Base-by-base conservation (phyloP, 805 yeast genomes). In the Myxozyma vanderwaltii region DNA sequence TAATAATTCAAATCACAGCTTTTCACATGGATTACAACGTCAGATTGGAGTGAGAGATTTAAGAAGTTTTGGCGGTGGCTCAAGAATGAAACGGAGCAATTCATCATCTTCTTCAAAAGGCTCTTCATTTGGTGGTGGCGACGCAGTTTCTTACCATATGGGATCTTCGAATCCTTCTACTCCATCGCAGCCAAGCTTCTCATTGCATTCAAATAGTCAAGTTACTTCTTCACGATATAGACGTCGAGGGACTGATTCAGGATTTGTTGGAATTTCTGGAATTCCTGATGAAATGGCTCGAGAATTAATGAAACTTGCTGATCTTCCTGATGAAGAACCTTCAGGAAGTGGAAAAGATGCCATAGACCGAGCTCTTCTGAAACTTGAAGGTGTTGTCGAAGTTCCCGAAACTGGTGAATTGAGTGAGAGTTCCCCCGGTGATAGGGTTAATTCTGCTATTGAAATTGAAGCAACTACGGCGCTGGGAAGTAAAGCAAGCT, bases 301-400 rank as follows among this genome's bases (percentile, higher is more conserved):
- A n/a, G 63, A 62, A 51, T 15, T 88, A 47, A 87, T 86, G 43
- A 89, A 86, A 68, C 78, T 91, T 49, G 95, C 95, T 0, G 87
- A 88, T 4, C 83, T 91, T 51, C 92, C 97, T 0, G 97, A 92
- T 71, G 91, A 86, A 48, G 79, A 85, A 0, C 75, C 81, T 43
- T 82, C 79, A 29, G 82, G 80, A 17, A 88, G 89, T 17, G 47
- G n/a, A 13, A 40, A 36, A 17, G 62, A 58, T 72, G 82, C 84
- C 48, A 43, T 62, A 12, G 43, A 39, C 12, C 27, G 41, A 10
- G 91, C 98, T 0, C 76, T 91, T 65, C 77, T 77, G 73, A 91
- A 88, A 72, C 76, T 92, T 31, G 95, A 89, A 73, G 98, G 96
- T 0, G n/a, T n/a, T n/a, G n/a, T n/a, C n/a, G n/a, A n/a, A n/a